Conservation (phyloP, 495 filamentous ascomycete species). For the Talaromyces ruber region DNA sequence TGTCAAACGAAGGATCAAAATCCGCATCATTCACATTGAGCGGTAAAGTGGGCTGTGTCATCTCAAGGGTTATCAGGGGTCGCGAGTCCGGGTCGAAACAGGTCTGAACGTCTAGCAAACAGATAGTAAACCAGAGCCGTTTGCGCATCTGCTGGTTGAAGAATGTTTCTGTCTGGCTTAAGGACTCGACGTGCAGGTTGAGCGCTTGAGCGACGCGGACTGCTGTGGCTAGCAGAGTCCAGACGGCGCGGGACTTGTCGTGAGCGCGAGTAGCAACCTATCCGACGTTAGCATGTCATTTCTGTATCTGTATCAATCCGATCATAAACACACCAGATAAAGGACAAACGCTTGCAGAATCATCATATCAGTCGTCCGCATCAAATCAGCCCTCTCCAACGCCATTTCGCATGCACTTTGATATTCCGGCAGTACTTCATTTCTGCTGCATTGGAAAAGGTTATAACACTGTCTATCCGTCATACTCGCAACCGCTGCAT, state of each 20-base stretch:
- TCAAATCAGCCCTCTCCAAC: constrained; percentile 41
- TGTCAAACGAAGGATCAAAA: neutral
- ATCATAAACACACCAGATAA: constrained; percentile 29
- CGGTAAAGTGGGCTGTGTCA: constrained; percentile 19
- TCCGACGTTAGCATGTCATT: constrained; percentile 4
- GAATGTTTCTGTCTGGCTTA: constrained; percentile 19
- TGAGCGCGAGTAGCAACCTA: constrained; percentile 35
- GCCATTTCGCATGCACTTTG: constrained; percentile 40
- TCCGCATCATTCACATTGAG: constrained; percentile 18
- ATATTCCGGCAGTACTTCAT: constrained; percentile 30
- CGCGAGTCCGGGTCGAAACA: constrained; percentile 27
- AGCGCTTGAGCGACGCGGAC: constrained; percentile 61
- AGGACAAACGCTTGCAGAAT: constrained; percentile 51
- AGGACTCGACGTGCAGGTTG: constrained; percentile 42
- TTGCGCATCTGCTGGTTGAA: constrained; percentile 29
- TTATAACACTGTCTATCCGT: constrained; percentile 29
- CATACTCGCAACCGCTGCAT: constrained; percentile 38
- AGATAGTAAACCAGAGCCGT: constrained; percentile 28
- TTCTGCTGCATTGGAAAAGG: constrained; percentile 32
- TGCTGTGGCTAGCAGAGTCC: constrained; percentile 58
- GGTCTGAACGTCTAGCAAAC: constrained; percentile 26
- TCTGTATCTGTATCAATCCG: no score
- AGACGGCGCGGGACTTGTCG: constrained; percentile 30
- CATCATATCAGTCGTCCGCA: constrained; percentile 44
- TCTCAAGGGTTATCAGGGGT: constrained; percentile 29